Base-by-base conservation (phyloP, 768 basidiomycete genomes). In the Holtermannia corniformis region DNA sequence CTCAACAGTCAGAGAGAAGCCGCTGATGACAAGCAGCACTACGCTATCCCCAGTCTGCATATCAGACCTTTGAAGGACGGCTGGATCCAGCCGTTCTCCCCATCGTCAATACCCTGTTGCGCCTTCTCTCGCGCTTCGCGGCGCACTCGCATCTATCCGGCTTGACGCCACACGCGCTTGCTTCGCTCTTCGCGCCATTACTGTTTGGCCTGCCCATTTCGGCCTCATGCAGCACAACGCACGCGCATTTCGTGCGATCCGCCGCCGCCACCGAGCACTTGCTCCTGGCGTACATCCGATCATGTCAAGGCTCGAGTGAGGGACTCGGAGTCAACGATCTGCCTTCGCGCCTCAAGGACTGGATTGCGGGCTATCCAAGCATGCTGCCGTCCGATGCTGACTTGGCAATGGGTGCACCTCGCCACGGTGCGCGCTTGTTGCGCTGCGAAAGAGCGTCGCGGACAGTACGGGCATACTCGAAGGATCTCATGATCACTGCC, bases 231-330 rank as follows among this genome's bases (percentile, higher is more conserved):
- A 79, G 51, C 75, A 75, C 25, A 50, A 79, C 80, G 5, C 87
- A 86, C 66, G 64, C 76, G 20, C 76, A 78, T 58, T 97, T 89
- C 68, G 80, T 93, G 26, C 83, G 86, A 43, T 79, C 87, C 14
- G 83, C 84, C 3, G 81, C 83, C 28, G 93, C 92, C 1, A 86
- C 86, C 62, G 93, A 99, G 67, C 93, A 99, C 60, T 76, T 99
- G 46, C 75, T 96, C n/a, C 79, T 97, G 12, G 80, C 87, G 0
- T 93, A 85, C 70, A 84, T 97, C 53, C 82, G 92, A 25, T 86
- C 82, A 76, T 83, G 88, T 61, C 82, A 85, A 53, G 76, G 79
- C 3, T 57, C 67, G 4, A 57, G 53, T 13, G 52, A 49, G 4
- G 65, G 51, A 44, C 58, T 64, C 32, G 55, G 57, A 45, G 40